Conservation (phyloP, 495 filamentous ascomycete genomes). For the Tuber aestivum region DNA sequence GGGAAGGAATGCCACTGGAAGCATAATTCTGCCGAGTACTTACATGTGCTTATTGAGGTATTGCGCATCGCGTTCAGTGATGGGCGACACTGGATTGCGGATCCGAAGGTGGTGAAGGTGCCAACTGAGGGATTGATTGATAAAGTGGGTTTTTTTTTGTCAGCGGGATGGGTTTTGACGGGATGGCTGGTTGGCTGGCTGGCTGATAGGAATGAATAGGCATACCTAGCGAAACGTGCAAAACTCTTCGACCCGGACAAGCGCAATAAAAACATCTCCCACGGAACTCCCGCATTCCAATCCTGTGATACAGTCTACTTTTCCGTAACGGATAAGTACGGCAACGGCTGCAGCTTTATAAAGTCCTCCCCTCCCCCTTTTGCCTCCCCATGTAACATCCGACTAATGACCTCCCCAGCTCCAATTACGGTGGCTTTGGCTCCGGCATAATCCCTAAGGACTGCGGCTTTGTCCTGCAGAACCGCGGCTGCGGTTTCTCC, state of each 20-base stretch:
- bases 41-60: conserved; percentile 83
- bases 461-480: conserved; percentile 90
- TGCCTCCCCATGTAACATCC: conserved; percentile 60
- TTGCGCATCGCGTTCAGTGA: conserved; percentile 92
- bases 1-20: conserved; percentile 10
- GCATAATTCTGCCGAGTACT: conserved; percentile 53
- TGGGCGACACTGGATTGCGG: conserved; percentile 79
- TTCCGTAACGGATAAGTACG: conserved; percentile 66
- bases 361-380: conserved; percentile 87
- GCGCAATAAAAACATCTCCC: conserved; percentile 51
- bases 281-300: conserved; percentile 61
- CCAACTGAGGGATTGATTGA: conserved; percentile 60
- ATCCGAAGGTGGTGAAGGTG: conserved; percentile 63
- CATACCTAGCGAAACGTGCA: conserved; percentile 64
- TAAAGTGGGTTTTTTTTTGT: conserved; percentile 12
- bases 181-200: background rate
- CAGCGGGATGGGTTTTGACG: background rate
- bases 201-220: conserved; percentile 17
- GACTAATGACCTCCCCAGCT: conserved; percentile 47
- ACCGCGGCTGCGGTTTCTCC: conserved; percentile 81
- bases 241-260: conserved; percentile 60
- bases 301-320: conserved; percentile 90
- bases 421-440: conserved; percentile 87
- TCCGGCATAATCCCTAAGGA: conserved; percentile 73
- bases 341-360: conserved; percentile 93